Evolutionary conservation across 352 stramenopile genomes (phyloP).

Genomic region (Phytopythium oedochilum): DNA sequence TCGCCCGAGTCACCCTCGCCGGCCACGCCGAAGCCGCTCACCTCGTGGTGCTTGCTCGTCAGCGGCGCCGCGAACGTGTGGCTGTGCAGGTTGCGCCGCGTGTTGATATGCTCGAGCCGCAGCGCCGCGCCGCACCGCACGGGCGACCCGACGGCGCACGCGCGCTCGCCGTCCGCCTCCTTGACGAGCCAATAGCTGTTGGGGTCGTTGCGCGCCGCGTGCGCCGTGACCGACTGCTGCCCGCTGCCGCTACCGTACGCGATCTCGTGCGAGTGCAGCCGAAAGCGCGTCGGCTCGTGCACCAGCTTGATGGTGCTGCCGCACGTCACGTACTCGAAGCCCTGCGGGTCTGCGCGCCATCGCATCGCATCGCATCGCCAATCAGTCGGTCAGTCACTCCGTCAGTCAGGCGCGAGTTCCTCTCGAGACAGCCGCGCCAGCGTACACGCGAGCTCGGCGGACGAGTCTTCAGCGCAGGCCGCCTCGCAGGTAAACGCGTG

Average conservation of each 20-base stretch:
- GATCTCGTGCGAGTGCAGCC: constrained; percentile 83
- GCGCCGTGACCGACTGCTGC: constrained; percentile 76
- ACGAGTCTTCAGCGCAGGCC: constrained; percentile 63
- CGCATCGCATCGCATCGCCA: too few species aligned
- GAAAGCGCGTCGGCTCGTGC: constrained; percentile 66
- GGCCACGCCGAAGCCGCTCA: constrained; percentile 77
- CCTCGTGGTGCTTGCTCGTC: constrained; percentile 50
- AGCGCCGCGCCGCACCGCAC: constrained; percentile 61
- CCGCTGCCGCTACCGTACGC: constrained; percentile 69
- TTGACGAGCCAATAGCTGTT: constrained; percentile 89
- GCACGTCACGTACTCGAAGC: constrained; percentile 80
- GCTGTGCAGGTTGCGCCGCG: constrained; percentile 76
- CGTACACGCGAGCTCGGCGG: constrained; percentile 69
- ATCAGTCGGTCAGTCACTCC: too few species aligned
- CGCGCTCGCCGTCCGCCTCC: constrained; percentile 45
- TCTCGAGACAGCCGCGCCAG: background rate
- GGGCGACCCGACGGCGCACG: constrained; percentile 45
- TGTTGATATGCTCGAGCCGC: constrained; percentile 71
- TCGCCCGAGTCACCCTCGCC: constrained; percentile 69
- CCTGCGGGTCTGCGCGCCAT: constrained; percentile 39
- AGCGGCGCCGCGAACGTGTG: constrained; percentile 70
- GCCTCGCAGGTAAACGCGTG: constrained; percentile 75
- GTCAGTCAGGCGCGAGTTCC: too few species aligned
- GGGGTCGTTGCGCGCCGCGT: constrained; percentile 65
- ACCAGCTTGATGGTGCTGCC: constrained; percentile 84